Base-by-base conservation (phyloP, 2,329 filamentous ascomycete species). In the Pseudogymnoascus sp. region DNA sequence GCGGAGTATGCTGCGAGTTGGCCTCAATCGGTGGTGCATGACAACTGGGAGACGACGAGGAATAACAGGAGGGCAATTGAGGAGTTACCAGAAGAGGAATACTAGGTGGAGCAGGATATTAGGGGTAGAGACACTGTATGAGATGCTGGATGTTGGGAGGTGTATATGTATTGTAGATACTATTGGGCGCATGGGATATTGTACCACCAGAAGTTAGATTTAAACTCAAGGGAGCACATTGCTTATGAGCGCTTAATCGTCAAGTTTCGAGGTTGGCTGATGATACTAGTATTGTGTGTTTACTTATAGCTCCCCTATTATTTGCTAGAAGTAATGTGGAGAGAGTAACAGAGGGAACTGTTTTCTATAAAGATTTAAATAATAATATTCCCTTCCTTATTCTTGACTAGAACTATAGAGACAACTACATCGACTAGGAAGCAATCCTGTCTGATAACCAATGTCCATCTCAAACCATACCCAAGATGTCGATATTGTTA, bases 1-100 rank as follows among this genome's bases (percentile, higher is more conserved):
- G 72, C 73, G 0, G 73, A 77, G 63, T 76, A 70, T 66, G 76
- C 75, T 26, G 68, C 70, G 38, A 65, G 64, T n/a, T 77, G 75
- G 76, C 71, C 68, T 8, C 67, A 68, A 8, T 70, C 70, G 28
- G 74, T 77, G 5, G 65, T 71, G 23, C 76, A 77, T 67, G 70
- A 72, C 19, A 44, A 62, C 35, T 63, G 70, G 60, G 65, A 67
- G 31, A 28, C 31, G 42, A 60, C 44, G 15, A 62, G 36, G 31
- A 61, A 65, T 57, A 64, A 64, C 40, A 50, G 64, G 31, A 60
- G 44, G 36, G 44, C 38, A 19, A 61, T 61, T 38, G 59, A 40
- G 59, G 59, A 61, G 11, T 31, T 40, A 19, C 33, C 59, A 26
- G 33, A 61, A 19, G 47, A 57, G 7, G 28, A 57, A 57, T 57